A percentile compares a stretch with the other conserved stretches of the same genome.
Evolutionary conservation across 83 land plant species (phyloP).

Genomic region (Picea abies): DNA sequence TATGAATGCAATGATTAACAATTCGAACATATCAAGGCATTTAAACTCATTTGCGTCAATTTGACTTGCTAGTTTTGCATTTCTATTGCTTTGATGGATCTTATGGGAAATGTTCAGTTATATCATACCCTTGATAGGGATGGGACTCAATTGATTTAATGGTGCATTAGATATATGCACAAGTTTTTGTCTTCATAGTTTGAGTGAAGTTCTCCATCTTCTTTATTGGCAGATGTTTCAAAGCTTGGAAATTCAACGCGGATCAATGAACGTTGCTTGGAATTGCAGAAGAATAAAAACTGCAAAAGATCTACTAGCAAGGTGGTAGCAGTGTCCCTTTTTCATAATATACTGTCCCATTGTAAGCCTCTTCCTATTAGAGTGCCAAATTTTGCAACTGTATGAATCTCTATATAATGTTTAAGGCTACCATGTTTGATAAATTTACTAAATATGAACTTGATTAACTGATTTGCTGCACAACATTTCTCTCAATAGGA

Average conservation of each 20-base stretch:
- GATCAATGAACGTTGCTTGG: conserved; percentile 94
- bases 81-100: too few species aligned
- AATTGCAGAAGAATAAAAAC: conserved; percentile 72
- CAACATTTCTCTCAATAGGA: too few species aligned
- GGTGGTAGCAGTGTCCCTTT: conserved; percentile 16
- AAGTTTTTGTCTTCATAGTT: not conserved
- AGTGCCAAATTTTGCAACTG: not conserved
- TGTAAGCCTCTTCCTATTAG: not conserved
- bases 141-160: not conserved
- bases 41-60: too few species aligned
- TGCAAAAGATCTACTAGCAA: conserved; percentile 26
- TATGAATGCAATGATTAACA: too few species aligned
- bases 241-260: conserved; percentile 68
- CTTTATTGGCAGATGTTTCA: conserved; percentile 61
- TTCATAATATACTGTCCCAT: not conserved
- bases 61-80: too few species aligned
- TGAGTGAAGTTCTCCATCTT: not conserved
- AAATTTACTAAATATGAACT: too few species aligned
- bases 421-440: too few species aligned
- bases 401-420: not conserved
- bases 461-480: too few species aligned
- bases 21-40: too few species aligned
- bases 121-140: not conserved
- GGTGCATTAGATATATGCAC: too few species aligned
- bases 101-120: too few species aligned